phyloP scores from a whole-genome alignment of 2,329 filamentous ascomycete genomes.

The Ilyonectria sp. region DNA sequence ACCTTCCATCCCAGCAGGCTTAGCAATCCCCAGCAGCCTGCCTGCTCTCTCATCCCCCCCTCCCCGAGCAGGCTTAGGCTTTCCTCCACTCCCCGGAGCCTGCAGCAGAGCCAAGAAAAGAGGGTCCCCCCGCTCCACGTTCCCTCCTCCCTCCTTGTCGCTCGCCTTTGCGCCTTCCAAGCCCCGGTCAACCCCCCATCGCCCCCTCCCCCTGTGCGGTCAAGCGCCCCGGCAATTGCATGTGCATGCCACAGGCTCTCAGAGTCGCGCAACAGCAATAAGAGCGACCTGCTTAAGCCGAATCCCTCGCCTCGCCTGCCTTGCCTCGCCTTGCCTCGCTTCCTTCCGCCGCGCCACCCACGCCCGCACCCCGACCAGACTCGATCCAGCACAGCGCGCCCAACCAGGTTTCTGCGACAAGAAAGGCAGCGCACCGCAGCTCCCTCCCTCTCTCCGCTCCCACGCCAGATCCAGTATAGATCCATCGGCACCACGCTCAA shows the following conservation, averaged over 20 bases:
- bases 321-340: slow-evolving; percentile 55
- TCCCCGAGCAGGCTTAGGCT: slow-evolving; percentile 15
- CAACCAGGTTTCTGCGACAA: slow-evolving; percentile 71
- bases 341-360: slow-evolving; percentile 56
- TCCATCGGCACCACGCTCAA: slow-evolving; percentile 76
- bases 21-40: slow-evolving; percentile 21
- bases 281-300: slow-evolving; percentile 42
- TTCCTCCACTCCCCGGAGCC: background rate
- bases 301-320: slow-evolving; percentile 42
- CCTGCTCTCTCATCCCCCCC: background rate
- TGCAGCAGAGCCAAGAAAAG: slow-evolving; percentile 10
- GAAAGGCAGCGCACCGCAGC: slow-evolving; percentile 62
- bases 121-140: slow-evolving; percentile 40
- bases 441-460: slow-evolving; percentile 62
- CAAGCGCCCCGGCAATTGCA: slow-evolving; percentile 52
- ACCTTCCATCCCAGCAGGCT: slow-evolving; percentile 24
- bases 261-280: slow-evolving; percentile 39
- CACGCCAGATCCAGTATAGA: slow-evolving; percentile 77
- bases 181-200: slow-evolving; percentile 38
- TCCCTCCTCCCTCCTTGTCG: slow-evolving; percentile 35
- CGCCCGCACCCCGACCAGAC: slow-evolving; percentile 53
- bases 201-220: slow-evolving; percentile 40
- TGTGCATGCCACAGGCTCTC: slow-evolving; percentile 40
- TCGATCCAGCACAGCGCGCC: slow-evolving; percentile 58
- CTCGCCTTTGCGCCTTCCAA: slow-evolving; percentile 33